Evolutionary conservation across 2,329 filamentous ascomycete species (phyloP), one percentile per base, ranked within the genome.

Genomic region (Fusarium paranaense): DNA sequence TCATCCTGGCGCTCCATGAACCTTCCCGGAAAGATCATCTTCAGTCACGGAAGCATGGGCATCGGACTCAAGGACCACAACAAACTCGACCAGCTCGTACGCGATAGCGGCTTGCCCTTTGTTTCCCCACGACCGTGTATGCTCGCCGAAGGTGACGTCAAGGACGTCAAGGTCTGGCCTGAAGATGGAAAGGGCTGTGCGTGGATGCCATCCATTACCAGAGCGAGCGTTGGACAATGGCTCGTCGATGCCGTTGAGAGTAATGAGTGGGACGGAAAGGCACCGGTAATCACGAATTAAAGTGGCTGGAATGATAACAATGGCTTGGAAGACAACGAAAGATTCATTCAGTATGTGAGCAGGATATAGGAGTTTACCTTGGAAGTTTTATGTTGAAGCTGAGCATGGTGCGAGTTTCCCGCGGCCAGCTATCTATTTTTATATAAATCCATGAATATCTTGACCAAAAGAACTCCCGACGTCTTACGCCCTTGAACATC

Each of bases 131-230:
- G 72, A 0, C 72, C 72, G 0, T 63, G 56, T 20, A 72, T 74
- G 71, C 69, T 74, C 25, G 32, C 30, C 0, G 72, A 74, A 2
- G 72, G 69, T 6, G 62, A 67, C 2, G 69, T 27, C 2, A 54
- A 27, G 11, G 13, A 37, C 6, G 59, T 74, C 0, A 74, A 65
- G 30, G 59, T 73, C 2, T 74, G 72, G 72, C 59, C 72, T 6
- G 69, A 74, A 6, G 66, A 74, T 58, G 72, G 72, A 5, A 66
- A 70, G 22, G 72, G 72, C 0, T 75, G 71, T 13, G 60, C 72
- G 3, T 74, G 72, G 72, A 72, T 74, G 67, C 72, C 72, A 0
- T 73, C 66, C 14, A 70, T 74, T 20, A 70, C 66, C 0, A 64
- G 72, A 25, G 30, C 20, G 1, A 75, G 62, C 16, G 18, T 75